A percentile compares a stretch with the other conserved stretches of the same genome.
phyloP scores from a whole-genome alignment of 768 basidiomycete species.

The Chalciporus chontae region DNA sequence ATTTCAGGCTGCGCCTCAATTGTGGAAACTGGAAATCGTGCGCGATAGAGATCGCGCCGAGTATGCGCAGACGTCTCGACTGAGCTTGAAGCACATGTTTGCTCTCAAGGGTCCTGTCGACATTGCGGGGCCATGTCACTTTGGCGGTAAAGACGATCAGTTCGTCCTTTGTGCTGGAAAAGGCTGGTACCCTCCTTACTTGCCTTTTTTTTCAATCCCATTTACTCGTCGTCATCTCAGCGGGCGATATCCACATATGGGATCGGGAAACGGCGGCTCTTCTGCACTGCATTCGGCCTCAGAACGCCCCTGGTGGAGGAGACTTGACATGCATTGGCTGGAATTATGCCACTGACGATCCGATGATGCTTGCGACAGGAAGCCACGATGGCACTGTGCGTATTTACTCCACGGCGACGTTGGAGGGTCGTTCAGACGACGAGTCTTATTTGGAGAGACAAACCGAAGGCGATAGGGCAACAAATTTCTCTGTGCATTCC shows the following conservation, averaged over 20 bases:
- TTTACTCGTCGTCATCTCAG: slow-evolving; percentile 33
- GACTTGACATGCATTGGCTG: slow-evolving; percentile 80
- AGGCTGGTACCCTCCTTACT: slow-evolving; percentile 36
- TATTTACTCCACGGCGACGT: slow-evolving; percentile 57
- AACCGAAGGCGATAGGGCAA: slow-evolving; percentile 22
- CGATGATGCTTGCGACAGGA: slow-evolving; percentile 63
- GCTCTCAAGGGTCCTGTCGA: slow-evolving; percentile 65
- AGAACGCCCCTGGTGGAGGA: slow-evolving; percentile 44
- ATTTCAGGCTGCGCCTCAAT: slow-evolving; percentile 65
- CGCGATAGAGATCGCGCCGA: slow-evolving; percentile 46
- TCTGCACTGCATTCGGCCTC: slow-evolving; percentile 66
- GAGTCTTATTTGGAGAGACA: slow-evolving; percentile 23
- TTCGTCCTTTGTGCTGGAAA: slow-evolving; percentile 76
- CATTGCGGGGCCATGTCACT: slow-evolving; percentile 79
- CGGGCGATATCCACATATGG: slow-evolving; percentile 84
- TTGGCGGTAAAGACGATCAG: slow-evolving; percentile 77
- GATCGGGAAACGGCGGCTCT: slow-evolving; percentile 75
- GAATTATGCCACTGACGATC: slow-evolving; percentile 59
- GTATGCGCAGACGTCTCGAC: slow-evolving; percentile 27
- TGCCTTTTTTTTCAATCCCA: neutral
- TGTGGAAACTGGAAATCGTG: slow-evolving; percentile 69
- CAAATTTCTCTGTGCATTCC: slow-evolving; percentile 26
- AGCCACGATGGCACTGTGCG: slow-evolving; percentile 73
- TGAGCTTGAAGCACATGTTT: slow-evolving; percentile 61
- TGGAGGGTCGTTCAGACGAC: slow-evolving; percentile 22